phyloP scores from a whole-genome alignment of 1,284 basidiomycete species.

The Melampsora americana region DNA sequence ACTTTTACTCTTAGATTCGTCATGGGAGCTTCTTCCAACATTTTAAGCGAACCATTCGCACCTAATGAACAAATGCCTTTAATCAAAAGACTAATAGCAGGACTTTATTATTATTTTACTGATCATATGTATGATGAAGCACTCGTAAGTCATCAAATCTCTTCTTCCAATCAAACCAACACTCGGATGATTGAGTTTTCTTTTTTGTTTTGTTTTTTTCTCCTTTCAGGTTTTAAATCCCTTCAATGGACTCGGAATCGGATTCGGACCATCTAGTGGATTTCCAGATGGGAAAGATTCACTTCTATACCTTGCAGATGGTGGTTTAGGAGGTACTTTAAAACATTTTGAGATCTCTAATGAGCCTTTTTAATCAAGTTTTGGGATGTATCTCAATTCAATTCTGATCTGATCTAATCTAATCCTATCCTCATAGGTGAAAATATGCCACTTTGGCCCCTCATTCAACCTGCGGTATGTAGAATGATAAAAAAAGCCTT shows the following conservation, averaged over 20 bases:
- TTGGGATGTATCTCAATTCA: too few species aligned
- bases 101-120: constrained; percentile 36
- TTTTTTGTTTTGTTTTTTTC: neutral
- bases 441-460: constrained; percentile 41
- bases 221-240: constrained; percentile 26
- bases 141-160: constrained; percentile 13
- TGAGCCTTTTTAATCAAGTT: neutral
- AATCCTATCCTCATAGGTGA: constrained; percentile 7
- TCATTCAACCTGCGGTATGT: constrained; percentile 41
- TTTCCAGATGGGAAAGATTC: constrained; percentile 40
- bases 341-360: neutral
- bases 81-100: constrained; percentile 20
- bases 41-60: constrained; percentile 37
- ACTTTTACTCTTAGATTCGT: constrained; percentile 9
- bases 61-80: constrained; percentile 16
- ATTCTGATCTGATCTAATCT: neutral
- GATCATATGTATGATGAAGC: constrained; percentile 39
- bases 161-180: too few species aligned
- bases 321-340: constrained; percentile 33
- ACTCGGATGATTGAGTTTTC: neutral
- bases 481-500: neutral
- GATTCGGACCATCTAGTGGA: constrained; percentile 4
- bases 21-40: constrained; percentile 31
- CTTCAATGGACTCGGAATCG: constrained; percentile 27
- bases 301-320: constrained; percentile 34